These are phyloP conservation scores for Penicillium macrosclerotiorum DNA, from an alignment of 495 filamentous ascomycete genomes.

Conservation along the genomic window DNA sequence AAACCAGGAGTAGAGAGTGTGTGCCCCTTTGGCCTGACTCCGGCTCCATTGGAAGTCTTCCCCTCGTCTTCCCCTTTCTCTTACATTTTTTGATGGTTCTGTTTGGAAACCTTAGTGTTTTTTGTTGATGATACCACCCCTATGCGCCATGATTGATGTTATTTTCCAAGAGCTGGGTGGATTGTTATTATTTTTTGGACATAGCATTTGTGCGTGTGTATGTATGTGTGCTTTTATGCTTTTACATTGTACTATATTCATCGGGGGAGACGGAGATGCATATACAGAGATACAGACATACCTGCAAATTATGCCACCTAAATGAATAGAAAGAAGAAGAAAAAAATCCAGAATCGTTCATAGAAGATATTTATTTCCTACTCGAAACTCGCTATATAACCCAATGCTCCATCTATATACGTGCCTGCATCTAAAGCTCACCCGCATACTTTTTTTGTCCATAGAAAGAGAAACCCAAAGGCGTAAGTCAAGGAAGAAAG, in stretches of 20 bases:
- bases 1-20: conserved; percentile 6
- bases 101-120: background rate
- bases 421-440: conserved; percentile 3
- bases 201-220: no score
- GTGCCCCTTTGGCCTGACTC: background rate
- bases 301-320: no score
- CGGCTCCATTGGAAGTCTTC: background rate
- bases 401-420: conserved; percentile 27
- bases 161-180: background rate
- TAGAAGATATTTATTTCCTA: background rate
- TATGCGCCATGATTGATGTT: conserved; percentile 11
- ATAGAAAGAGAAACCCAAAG: conserved; percentile 12
- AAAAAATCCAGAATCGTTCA: background rate
- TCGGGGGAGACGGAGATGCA: background rate
- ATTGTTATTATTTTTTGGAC: background rate
- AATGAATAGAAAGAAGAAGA: background rate
- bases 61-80: background rate
- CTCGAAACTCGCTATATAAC: conserved; percentile 20
- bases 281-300: no score
- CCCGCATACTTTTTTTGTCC: conserved; percentile 6
- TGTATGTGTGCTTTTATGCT: no score
- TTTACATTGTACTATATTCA: conserved; percentile 1
- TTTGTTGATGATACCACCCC: conserved; percentile 19
- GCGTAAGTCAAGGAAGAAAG: conserved; percentile 1
- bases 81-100: conserved; percentile 2